A percentile compares a stretch with the other conserved stretches of the same genome.
Conservation (phyloP, 192 early-diverging fungal genomes). For the Physocladia obscura region DNA sequence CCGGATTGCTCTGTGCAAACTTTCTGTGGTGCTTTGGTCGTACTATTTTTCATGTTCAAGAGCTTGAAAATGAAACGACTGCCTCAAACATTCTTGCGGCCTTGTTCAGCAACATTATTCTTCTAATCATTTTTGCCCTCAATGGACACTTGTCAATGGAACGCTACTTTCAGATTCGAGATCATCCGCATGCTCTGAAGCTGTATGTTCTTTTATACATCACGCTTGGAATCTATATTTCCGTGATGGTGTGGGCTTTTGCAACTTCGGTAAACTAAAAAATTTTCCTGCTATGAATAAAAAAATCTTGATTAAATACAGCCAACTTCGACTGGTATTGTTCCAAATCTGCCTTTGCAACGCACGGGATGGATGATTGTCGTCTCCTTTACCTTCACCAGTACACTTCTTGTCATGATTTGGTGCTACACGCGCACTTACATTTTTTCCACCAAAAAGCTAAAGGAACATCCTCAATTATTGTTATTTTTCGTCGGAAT, state of each 20-base stretch:
- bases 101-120: neutral
- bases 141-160: neutral
- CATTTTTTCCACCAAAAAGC: neutral
- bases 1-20: neutral
- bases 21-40: slow-evolving; percentile 15
- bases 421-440: neutral
- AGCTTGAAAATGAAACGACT: neutral
- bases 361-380: neutral
- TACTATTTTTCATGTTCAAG: neutral
- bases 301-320: neutral
- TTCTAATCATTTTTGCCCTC: neutral
- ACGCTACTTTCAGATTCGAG: neutral
- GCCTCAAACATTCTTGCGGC: neutral
- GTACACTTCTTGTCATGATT: neutral
- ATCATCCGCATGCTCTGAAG: neutral
- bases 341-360: neutral
- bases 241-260: neutral
- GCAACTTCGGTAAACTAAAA: neutral
- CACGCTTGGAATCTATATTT: neutral
- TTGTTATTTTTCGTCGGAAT: neutral
- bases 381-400: neutral
- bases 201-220: neutral
- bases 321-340: neutral
- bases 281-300: neutral
- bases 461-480: slow-evolving; percentile 8